Percentiles rank a stretch among this genome's conserved stretches.
Evolutionary conservation across 169 alveolate genomes (phyloP).

Genomic region (Plasmodium gonderi): DNA sequence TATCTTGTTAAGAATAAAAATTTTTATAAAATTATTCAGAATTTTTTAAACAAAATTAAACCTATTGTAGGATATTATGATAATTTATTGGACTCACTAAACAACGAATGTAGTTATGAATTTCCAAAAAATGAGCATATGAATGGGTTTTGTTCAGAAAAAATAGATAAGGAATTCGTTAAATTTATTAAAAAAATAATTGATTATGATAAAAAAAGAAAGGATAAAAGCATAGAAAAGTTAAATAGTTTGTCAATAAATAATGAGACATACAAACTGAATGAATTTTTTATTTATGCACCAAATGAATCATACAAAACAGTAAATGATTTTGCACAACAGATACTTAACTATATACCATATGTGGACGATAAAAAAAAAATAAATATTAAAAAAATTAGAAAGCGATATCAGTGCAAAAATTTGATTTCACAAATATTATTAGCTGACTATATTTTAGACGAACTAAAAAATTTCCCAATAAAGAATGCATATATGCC

Average conservation of each 20-base stretch:
- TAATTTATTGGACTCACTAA: slow-evolving; percentile 21
- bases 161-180: slow-evolving; percentile 61
- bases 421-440: slow-evolving; percentile 48
- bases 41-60: slow-evolving; percentile 31
- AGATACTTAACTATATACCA: slow-evolving; percentile 69
- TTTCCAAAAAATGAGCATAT: neutral
- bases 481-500: neutral
- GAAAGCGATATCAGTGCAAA: slow-evolving; percentile 26
- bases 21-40: slow-evolving; percentile 19
- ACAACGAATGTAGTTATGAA: neutral
- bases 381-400: slow-evolving; percentile 26
- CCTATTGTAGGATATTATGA: slow-evolving; percentile 38
- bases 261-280: neutral
- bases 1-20: slow-evolving; percentile 30
- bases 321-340: slow-evolving; percentile 50
- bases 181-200: slow-evolving; percentile 60
- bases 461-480: slow-evolving; percentile 54
- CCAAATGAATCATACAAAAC: slow-evolving; percentile 62
- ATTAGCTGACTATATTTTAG: slow-evolving; percentile 68
- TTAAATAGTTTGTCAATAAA: slow-evolving; percentile 15
- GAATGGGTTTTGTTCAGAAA: slow-evolving; percentile 1
- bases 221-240: slow-evolving; percentile 5
- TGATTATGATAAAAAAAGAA: slow-evolving; percentile 64
- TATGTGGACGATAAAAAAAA: slow-evolving; percentile 70
- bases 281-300: slow-evolving; percentile 35